Evolutionary conservation across 2,329 filamentous ascomycete species (phyloP).

Genomic region (Fusarium annulatum): DNA sequence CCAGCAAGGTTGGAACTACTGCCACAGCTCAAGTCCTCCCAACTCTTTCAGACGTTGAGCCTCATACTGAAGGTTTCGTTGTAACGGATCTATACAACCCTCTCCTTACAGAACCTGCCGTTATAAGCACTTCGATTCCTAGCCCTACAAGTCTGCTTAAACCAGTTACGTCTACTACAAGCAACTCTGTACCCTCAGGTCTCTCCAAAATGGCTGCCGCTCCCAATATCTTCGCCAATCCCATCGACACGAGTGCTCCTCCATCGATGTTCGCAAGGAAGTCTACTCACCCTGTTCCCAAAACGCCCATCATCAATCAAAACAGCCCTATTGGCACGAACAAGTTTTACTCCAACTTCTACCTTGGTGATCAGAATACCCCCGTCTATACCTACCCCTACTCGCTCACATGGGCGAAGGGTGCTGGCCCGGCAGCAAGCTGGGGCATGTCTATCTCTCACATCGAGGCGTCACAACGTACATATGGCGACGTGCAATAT

Average conservation of each 20-base stretch:
- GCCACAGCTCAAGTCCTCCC: conserved; percentile 47
- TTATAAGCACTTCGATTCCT: conserved; percentile 47
- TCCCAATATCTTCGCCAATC: conserved; percentile 65
- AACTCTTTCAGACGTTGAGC: conserved; percentile 44
- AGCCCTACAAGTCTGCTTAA: conserved; percentile 51
- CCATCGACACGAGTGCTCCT: conserved; percentile 65
- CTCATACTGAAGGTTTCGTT: conserved; percentile 48
- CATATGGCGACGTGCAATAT: conserved; percentile 69
- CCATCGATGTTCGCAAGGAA: conserved; percentile 59
- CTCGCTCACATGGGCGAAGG: conserved; percentile 74
- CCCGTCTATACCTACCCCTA: conserved; percentile 83
- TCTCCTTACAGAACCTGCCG: conserved; percentile 25
- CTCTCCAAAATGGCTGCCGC: conserved; percentile 44
- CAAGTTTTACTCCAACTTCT: conserved; percentile 86
- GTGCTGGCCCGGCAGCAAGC: conserved; percentile 69
- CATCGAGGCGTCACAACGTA: conserved; percentile 73
- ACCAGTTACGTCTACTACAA: conserved; percentile 40
- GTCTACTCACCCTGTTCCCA: conserved; percentile 68
- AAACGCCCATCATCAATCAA: conserved; percentile 63
- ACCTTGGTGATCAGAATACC: conserved; percentile 76
- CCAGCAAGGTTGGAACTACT: conserved; percentile 37
- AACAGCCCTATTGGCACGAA: conserved; percentile 73
- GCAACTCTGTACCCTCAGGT: conserved; percentile 27
- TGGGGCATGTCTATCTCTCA: conserved; percentile 86
- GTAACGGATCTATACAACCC: conserved; percentile 40